Conservation (phyloP, 495 filamentous ascomycete genomes). For the Neurospora sp. region DNA sequence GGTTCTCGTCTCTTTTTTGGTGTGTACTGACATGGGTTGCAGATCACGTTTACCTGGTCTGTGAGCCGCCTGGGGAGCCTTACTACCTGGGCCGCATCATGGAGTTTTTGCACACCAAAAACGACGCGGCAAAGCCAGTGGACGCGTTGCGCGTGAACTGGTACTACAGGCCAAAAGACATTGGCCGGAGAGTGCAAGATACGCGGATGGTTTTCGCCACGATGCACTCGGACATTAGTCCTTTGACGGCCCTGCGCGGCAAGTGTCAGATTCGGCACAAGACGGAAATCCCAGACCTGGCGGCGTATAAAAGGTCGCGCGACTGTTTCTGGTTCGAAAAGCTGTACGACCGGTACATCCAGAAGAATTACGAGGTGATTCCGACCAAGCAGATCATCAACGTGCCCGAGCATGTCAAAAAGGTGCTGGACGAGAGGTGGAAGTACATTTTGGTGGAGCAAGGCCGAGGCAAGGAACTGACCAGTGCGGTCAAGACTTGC, state of each 20-base stretch:
- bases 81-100: slow-evolving; percentile 97
- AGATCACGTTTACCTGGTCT: slow-evolving; percentile 97
- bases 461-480: slow-evolving; percentile 85
- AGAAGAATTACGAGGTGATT: slow-evolving; percentile 94
- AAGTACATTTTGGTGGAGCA: slow-evolving; percentile 89
- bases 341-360: slow-evolving; percentile 95
- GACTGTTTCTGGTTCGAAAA: slow-evolving; percentile 97
- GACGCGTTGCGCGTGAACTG: slow-evolving; percentile 91
- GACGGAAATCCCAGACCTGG: slow-evolving; percentile 72
- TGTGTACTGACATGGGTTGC: slow-evolving; percentile 22
- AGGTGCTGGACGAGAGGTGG: slow-evolving; percentile 90
- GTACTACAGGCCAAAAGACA: slow-evolving; percentile 95
- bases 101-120: slow-evolving; percentile 83
- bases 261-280: slow-evolving; percentile 84
- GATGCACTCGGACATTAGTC: slow-evolving; percentile 97
- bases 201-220: slow-evolving; percentile 84
- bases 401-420: slow-evolving; percentile 87
- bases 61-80: slow-evolving; percentile 93
- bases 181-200: slow-evolving; percentile 82
- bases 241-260: slow-evolving; percentile 81
- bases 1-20: slow-evolving; percentile 4
- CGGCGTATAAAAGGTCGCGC: slow-evolving; percentile 69
- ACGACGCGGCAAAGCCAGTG: slow-evolving; percentile 60
- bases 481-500: slow-evolving; percentile 91
- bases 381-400: slow-evolving; percentile 90